Conservation (phyloP, 1,284 basidiomycete species). For the Amylostereum areolatum region DNA sequence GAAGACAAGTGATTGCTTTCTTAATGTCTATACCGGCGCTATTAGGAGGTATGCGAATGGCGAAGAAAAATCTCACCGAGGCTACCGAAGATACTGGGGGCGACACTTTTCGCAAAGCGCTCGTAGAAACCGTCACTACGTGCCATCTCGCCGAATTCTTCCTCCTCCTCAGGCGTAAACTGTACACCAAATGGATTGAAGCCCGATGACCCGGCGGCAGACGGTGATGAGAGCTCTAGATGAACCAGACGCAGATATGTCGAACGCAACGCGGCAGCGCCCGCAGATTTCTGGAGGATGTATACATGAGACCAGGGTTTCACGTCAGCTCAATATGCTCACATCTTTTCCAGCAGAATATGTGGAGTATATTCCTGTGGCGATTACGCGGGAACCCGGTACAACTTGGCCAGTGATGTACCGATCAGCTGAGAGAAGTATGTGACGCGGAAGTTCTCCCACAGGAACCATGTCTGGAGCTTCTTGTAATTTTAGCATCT, state of each 20-base stretch:
- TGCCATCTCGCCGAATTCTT: slow-evolving; percentile 89
- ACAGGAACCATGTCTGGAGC: slow-evolving; percentile 99
- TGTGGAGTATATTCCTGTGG: slow-evolving; percentile 96
- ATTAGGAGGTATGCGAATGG: not conserved
- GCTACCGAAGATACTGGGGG: slow-evolving; percentile 96
- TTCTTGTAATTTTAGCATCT: slow-evolving; percentile 96
- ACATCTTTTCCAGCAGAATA: slow-evolving; percentile 85
- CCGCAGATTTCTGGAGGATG: slow-evolving; percentile 57
- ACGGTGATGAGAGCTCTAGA: slow-evolving; percentile 80
- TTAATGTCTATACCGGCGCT: slow-evolving; percentile 77
- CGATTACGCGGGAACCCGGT: slow-evolving; percentile 91
- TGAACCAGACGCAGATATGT: slow-evolving; percentile 94
- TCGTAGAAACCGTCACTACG: slow-evolving; percentile 91
- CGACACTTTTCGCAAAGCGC: slow-evolving; percentile 90
- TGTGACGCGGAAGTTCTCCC: slow-evolving; percentile 94
- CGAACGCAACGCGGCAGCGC: slow-evolving; percentile 82
- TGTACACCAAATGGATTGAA: slow-evolving; percentile 77
- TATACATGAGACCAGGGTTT: not conserved
- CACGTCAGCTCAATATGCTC: slow-evolving; percentile 17
- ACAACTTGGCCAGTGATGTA: slow-evolving; percentile 89
- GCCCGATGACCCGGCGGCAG: slow-evolving; percentile 58
- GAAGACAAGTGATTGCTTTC: slow-evolving; percentile 90
- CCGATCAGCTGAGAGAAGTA: slow-evolving; percentile 89
- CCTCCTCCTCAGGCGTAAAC: slow-evolving; percentile 95
- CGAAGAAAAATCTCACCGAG: slow-evolving; percentile 49